These are phyloP conservation scores for Pezicula carpinea DNA, from an alignment of 2,329 filamentous ascomycete species.

Conservation along the genomic window DNA sequence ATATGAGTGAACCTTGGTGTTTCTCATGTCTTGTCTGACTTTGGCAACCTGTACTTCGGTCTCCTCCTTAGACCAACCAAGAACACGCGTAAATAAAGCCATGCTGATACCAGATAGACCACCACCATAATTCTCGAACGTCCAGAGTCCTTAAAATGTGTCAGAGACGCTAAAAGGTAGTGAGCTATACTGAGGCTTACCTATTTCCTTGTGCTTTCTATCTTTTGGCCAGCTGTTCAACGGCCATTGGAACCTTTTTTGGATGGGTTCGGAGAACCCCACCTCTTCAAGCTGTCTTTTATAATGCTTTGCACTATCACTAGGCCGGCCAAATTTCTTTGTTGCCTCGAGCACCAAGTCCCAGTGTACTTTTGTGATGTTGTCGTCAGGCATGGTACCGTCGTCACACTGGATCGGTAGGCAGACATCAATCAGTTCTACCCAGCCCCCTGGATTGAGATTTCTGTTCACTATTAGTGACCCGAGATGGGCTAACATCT, in stretches of 20 bases:
- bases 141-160: too few relatives aligned
- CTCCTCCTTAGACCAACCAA: slow-evolving; percentile 3
- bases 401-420: slow-evolving; percentile 34
- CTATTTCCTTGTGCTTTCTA: slow-evolving; percentile 21
- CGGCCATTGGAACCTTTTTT: slow-evolving; percentile 43
- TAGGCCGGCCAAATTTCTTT: slow-evolving; percentile 23
- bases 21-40: slow-evolving; percentile 4
- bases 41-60: slow-evolving; percentile 1
- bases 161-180: too few relatives aligned
- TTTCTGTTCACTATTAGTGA: not conserved
- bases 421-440: slow-evolving; percentile 38
- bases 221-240: slow-evolving; percentile 46
- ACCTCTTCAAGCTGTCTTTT: slow-evolving; percentile 1
- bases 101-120: slow-evolving; percentile 4
- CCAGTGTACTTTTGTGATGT: slow-evolving; percentile 11
- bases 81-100: slow-evolving; percentile 5
- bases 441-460: slow-evolving; percentile 37
- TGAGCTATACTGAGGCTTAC: not conserved
- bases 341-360: slow-evolving; percentile 10
- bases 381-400: slow-evolving; percentile 21
- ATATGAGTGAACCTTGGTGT: slow-evolving; percentile 2
- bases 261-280: slow-evolving; percentile 19
- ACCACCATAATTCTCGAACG: not conserved
- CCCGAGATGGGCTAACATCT: not conserved
- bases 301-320: slow-evolving; percentile 19